Base-by-base conservation (phyloP, 805 yeast species). In the Lipomyces starkeyi region DNA sequence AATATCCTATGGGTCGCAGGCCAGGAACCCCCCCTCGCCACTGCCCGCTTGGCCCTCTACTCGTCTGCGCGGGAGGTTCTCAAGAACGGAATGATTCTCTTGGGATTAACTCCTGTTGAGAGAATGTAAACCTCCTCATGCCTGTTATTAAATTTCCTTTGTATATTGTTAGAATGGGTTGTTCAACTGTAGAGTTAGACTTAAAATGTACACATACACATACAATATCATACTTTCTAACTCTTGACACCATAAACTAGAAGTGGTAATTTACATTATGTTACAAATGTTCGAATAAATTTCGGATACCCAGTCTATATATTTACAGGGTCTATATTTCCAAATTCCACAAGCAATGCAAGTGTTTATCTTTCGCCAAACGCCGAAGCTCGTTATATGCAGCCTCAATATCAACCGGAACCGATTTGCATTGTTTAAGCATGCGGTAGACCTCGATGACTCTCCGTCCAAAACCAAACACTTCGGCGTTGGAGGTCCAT, bases 51-150 rank as follows among this genome's bases (percentile, higher is more conserved):
- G 80, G 97, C 98, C 2, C 85, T 95, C 72, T 95, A 93, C 80
- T 84, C 89, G 63, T 84, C 97, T 71, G 97, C 97, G 62, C 88
- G 93, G 81, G 96, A 90, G 81, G 96, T 92, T 13, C 83, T 95
- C 74, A 83, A 83, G 81, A 93, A 93, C 77, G 99, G 98, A 83
- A 88, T 95, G 93, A 83, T 83, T 58, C 82, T 95, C 76, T 83
- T 95, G 76, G 97, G 98, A 66, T 85, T 95, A 78, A 93, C 98
- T 58, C 98, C 99, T n/a, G 98, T 95, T 70, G 97, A 94, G 76
- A 89, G 98, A 86, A 94, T 94, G 98, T 94, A 84, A 5, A 5
- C 81, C 9, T 9, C n/a, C 20, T 43, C 20, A 8, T n/a, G 20
- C 9, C 43, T n/a, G 22, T 43, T 43, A 37, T n/a, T 61, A 22